These are phyloP conservation scores for Gossypium lobatum DNA, from an alignment of 441 rosid species.

Conservation along the genomic window DNA sequence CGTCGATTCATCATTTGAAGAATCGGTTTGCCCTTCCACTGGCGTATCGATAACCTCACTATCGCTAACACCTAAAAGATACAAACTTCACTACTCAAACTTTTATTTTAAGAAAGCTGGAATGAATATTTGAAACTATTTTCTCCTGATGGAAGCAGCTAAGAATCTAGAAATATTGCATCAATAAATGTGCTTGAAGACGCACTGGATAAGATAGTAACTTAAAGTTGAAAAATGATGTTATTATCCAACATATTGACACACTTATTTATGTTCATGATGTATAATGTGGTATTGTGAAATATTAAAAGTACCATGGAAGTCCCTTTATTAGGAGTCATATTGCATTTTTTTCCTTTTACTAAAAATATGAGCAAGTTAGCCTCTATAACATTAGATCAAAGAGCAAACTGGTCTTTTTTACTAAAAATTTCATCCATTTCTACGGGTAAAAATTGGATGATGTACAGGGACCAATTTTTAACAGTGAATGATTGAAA, in stretches of 20 bases:
- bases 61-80: constrained; percentile 29
- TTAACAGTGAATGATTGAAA: background rate
- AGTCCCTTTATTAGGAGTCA: no score
- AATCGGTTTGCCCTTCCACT: constrained; percentile 27
- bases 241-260: background rate
- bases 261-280: background rate
- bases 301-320: no score
- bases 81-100: background rate
- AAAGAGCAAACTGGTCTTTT: no score
- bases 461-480: background rate
- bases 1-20: constrained; percentile 20
- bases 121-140: background rate
- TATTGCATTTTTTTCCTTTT: no score
- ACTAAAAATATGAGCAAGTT: no score
- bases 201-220: background rate
- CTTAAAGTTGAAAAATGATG: background rate
- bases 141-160: background rate
- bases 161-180: background rate
- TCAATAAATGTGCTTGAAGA: background rate
- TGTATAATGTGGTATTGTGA: background rate
- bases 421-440: no score
- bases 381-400: no score
- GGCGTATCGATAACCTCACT: constrained; percentile 49
- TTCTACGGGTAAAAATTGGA: no score
- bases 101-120: background rate